Evolutionary conservation across 1,284 basidiomycete genomes (phyloP).

Genomic region (Fomitopsis palustris): DNA sequence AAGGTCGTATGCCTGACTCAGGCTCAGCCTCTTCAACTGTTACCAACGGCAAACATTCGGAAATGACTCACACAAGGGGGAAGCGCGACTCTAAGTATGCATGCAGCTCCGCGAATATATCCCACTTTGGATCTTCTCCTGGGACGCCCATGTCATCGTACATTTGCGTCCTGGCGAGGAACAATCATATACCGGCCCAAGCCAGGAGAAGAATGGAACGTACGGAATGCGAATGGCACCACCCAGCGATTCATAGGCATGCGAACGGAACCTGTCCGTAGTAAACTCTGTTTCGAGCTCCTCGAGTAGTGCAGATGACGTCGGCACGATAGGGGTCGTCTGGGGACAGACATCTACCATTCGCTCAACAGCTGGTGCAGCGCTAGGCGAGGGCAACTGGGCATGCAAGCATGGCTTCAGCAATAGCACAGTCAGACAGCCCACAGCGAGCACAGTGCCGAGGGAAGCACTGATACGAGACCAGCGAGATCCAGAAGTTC

Average conservation of each 20-base stretch:
- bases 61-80: conserved; percentile 38
- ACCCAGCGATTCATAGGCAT: conserved; percentile 38
- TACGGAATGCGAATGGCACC: conserved; percentile 44
- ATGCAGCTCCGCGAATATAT: conserved; percentile 38
- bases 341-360: conserved; percentile 23
- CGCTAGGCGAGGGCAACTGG: not conserved
- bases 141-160: conserved; percentile 27
- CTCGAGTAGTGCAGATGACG: conserved; percentile 23
- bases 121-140: conserved; percentile 43
- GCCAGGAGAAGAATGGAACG: conserved; percentile 10
- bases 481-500: not conserved
- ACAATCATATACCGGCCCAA: not conserved
- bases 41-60: too few species aligned
- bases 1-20: conserved; percentile 54
- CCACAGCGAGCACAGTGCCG: not conserved
- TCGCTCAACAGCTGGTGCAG: not conserved
- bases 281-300: conserved; percentile 32
- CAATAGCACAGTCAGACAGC: not conserved
- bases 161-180: conserved; percentile 20
- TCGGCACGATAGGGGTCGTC: conserved; percentile 24
- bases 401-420: not conserved
- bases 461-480: not conserved
- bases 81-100: conserved; percentile 38
- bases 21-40: too few species aligned
- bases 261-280: conserved; percentile 33